Evolutionary conservation across 2,329 filamentous ascomycete genomes (phyloP), one percentile per base, ranked within the genome.

Genomic region (Tolypocladium capitatum): DNA sequence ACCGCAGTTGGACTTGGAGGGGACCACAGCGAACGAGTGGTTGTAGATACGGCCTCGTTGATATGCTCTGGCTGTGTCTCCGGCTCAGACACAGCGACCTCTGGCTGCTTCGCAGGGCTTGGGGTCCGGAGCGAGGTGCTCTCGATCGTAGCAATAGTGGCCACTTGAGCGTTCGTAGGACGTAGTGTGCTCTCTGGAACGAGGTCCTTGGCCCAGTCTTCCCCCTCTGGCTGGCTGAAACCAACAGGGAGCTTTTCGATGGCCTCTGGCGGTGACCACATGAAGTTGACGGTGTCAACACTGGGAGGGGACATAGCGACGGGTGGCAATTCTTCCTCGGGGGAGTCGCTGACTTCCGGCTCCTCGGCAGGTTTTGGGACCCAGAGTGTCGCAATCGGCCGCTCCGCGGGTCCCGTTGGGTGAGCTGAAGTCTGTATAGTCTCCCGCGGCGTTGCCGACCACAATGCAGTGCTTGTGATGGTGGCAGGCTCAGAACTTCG

Each of bases 401-500:
- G 45, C 27, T 20, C 20, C 30, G 13, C 11, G 31, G 28, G 16
- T 21, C 36, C 18, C 31, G 24, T 24, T 11, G 33, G 1, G 6
- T 33, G 5, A 27, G 21, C 13, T 31, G 34, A 34, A 40, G 5
- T 6, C 31, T 30, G 33, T 7, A 11, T 21, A 8, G 14, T 14
- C 10, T 34, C 43, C 18, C 8, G 35, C 4, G 32, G 3, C 34
- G 47, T 35, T 4, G 34, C 20, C 28, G 32, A 46, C 69, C 69
- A 71, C 36, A 71, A 53, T 5, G 60, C 49, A 16, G 55, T 57
- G 53, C 66, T 70, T 50, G 67, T 59, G 33, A 72, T 59, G 14
- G 54, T 48, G 16, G 54, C 49, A 13, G 60, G 54, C 42, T 62
- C 59, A 10, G 59, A 51, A 31, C 53, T 53, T 32, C 57, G 60